Base-by-base conservation (phyloP, 2,329 filamentous ascomycete species). In the Penicillium oxalicum region DNA sequence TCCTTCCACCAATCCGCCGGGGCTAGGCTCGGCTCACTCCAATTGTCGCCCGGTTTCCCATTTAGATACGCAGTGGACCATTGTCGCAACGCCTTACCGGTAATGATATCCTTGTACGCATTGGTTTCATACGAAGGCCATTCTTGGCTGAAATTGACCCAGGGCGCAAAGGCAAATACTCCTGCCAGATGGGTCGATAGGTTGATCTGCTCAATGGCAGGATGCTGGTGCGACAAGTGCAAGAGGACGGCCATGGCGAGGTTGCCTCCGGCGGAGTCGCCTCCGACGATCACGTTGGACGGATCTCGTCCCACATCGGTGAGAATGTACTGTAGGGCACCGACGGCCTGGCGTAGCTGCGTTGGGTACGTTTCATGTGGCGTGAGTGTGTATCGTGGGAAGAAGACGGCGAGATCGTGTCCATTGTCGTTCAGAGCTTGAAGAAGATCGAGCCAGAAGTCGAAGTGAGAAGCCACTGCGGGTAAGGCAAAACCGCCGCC, bases 361-460 rank as follows among this genome's bases (percentile, higher is more conserved):
- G 59, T 65, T 13, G 71, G 71, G 50, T 73, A 73, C 9, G 44
- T 55, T 3, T 52, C 63, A 18, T 63, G 51, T 0, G 71, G 70
- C 1, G 77, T 72, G 26, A 82, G 73, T 11, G 74, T 74, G 63
- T 84, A 84, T 27, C 72, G 71, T 12, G 79, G 68, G 45, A 81
- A 66, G 42, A 82, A 70, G 36, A 75, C 61, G 35, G 76, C 70
- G 33, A 77, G 64, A 37, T 71, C 65, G 39, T 75, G 67, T 39
- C 71, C 73, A 13, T 55, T 55, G 11, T 61, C 62, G 29, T 69
- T 66, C 12, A 77, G 60, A 4, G 61, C 58, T 34, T 70, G 57
- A 43, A 71, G 61, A 38, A 77, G 58, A 18, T 70, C 64, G 13
- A 58, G 56, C 51, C 72, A 66, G 69, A 74, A 80, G 8, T 68